These are phyloP conservation scores for Hypoxylon trugodes DNA, from an alignment of 495 filamentous ascomycete genomes.

Conservation along the genomic window DNA sequence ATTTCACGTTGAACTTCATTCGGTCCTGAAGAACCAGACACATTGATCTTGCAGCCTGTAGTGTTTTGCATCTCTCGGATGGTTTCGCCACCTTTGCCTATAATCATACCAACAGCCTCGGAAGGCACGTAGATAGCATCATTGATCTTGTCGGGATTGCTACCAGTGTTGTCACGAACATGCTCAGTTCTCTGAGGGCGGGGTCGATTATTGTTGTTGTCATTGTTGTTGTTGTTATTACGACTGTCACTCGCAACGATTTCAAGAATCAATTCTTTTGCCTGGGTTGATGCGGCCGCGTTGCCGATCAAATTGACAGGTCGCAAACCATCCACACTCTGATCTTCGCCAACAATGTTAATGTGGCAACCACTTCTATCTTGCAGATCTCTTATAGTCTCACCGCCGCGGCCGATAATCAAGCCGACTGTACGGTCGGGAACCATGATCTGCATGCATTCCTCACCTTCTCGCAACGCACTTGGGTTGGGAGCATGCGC, in stretches of 20 bases:
- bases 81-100: conserved; percentile 85
- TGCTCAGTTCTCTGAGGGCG: conserved; percentile 39
- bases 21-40: conserved; percentile 73
- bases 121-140: conserved; percentile 83
- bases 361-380: conserved; percentile 86
- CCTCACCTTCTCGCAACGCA: conserved; percentile 73
- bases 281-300: conserved; percentile 67
- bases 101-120: conserved; percentile 90
- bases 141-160: conserved; percentile 69
- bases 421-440: conserved; percentile 87
- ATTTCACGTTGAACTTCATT: conserved; percentile 80
- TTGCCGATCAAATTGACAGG: conserved; percentile 86
- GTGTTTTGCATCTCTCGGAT: conserved; percentile 86
- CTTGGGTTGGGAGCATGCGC: conserved; percentile 30
- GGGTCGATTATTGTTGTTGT: conserved; percentile 43
- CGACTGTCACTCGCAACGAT: conserved; percentile 87
- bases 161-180: conserved; percentile 47
- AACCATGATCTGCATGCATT: conserved; percentile 84
- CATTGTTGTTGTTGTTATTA: conserved; percentile 50
- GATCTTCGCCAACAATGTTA: conserved; percentile 86
- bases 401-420: conserved; percentile 84
- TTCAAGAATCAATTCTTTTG: conserved; percentile 83
- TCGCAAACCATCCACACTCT: conserved; percentile 82
- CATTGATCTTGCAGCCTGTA: conserved; percentile 89
- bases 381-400: conserved; percentile 89